Base-by-base conservation (phyloP, 192 early-diverging fungal genomes). In the Dissophora ornata region DNA sequence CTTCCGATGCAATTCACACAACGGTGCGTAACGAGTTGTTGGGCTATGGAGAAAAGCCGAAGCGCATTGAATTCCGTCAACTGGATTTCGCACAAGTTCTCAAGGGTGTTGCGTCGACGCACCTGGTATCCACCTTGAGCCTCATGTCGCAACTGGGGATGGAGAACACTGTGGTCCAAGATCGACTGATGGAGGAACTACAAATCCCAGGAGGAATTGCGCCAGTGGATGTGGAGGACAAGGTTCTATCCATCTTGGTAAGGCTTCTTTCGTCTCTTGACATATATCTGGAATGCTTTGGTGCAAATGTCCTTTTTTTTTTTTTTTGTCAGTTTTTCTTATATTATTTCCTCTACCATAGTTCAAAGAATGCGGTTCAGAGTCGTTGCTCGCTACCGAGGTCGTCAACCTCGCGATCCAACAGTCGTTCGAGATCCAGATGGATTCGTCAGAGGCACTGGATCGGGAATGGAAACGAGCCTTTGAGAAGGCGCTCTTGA, bases 121-220 rank as follows among this genome's bases (percentile, higher is more conserved):
- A 42, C 13, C 11, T 77, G 26, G 15, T 19, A 2, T 41, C 61
- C 2, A 26, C 46, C 9, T 12, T 77, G 6, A 24, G 26, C 8
- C 44, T 77, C 36, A 19, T 77, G 46, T 30, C 34, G 2, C 59
- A 51, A 8, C 15, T 77, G 2, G 73, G 73, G 29, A 77, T 77
- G 73, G 56, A 77, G 1, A 46, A 5, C 18, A 36, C 58, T 1
- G 46, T 62, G 12, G 64, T 67, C 12, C 73, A 67, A 53, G 53
- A 77, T 30, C 64, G 73, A 21, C 34, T 77, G 24, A 44, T 45
- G 8, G 73, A 67, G 22, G 18, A 62, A 21, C 26, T 77, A 3
- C 52, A 67, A 28, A 57, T 46, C 8, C 53, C 73, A 16, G 58
- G 64, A 36, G 65, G 73, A 1, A 6, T 44, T 1, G 41, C 64